Percentiles rank a stretch among this genome's conserved stretches.
phyloP scores from a whole-genome alignment of 1,284 basidiomycete genomes.

The Cerioporus squamosus region DNA sequence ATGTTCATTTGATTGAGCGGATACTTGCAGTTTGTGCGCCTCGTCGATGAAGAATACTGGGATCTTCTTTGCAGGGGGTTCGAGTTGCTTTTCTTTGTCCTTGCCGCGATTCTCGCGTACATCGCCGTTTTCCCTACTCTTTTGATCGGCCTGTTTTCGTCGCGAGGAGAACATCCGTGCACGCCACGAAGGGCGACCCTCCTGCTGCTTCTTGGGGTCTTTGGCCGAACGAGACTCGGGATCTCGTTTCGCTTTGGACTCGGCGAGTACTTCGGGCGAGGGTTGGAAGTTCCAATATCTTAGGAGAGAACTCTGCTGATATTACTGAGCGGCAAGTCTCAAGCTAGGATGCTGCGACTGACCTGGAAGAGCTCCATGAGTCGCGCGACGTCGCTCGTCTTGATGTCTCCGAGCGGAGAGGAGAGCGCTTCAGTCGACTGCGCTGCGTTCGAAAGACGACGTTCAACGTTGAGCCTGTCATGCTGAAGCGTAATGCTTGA shows the following conservation, averaged over 20 bases:
- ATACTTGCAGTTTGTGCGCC: constrained; percentile 74
- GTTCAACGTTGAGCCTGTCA: constrained; percentile 73
- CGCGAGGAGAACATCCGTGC: constrained; percentile 28
- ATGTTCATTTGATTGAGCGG: not conserved
- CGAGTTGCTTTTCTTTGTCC: constrained; percentile 37
- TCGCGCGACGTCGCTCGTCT: constrained; percentile 80
- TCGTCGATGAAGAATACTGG: constrained; percentile 85
- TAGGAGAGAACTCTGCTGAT: constrained; percentile 62
- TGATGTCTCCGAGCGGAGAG: constrained; percentile 47
- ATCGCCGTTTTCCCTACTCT: constrained; percentile 27
- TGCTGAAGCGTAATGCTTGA: constrained; percentile 46
- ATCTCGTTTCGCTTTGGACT: constrained; percentile 14
- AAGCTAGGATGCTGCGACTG: constrained; percentile 4
- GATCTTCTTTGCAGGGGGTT: constrained; percentile 62
- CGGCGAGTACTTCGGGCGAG: constrained; percentile 10
- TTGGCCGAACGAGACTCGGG: constrained; percentile 10
- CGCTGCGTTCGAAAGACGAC: constrained; percentile 50
- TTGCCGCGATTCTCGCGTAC: constrained; percentile 29
- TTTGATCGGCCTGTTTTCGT: constrained; percentile 16
- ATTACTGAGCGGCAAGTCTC: not conserved
- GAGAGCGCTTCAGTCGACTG: constrained; percentile 35
- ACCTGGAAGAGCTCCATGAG: constrained; percentile 85
- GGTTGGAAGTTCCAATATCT: constrained; percentile 75
- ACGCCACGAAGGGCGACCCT: constrained; percentile 24
- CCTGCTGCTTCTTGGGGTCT: constrained; percentile 13